A percentile compares a stretch with the other conserved stretches of the same genome.
Evolutionary conservation across 2,329 filamentous ascomycete species (phyloP).

Genomic region (Pseudopyricularia javanii): DNA sequence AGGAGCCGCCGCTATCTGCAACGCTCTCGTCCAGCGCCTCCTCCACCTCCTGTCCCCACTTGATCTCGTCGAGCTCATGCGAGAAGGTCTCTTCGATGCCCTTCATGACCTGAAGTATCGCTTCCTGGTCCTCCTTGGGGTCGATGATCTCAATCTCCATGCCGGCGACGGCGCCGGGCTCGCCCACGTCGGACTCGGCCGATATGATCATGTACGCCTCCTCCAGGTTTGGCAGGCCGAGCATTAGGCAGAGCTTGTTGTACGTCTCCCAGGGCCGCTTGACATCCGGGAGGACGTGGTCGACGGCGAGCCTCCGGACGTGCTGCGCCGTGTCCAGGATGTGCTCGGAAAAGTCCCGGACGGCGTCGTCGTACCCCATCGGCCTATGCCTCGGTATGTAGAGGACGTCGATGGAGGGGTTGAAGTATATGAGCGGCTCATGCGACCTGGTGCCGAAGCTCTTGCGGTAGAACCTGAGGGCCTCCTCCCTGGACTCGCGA

Average conservation of each 20-base stretch:
- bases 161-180: not conserved
- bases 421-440: constrained; percentile 21
- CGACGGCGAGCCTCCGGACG: constrained; percentile 28
- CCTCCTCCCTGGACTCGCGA: constrained; percentile 28
- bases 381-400: constrained; percentile 25
- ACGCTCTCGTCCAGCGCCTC: not conserved
- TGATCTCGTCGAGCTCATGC: constrained; percentile 7
- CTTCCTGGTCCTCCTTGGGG: constrained; percentile 11
- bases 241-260: constrained; percentile 32
- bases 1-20: not conserved
- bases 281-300: constrained; percentile 29
- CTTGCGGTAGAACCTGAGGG: constrained; percentile 22
- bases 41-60: not conserved
- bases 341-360: constrained; percentile 26
- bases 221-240: constrained; percentile 24
- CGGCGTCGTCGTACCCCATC: constrained; percentile 26
- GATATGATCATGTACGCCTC: constrained; percentile 23
- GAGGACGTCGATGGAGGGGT: constrained; percentile 21
- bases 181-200: constrained; percentile 9
- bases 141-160: constrained; percentile 16
- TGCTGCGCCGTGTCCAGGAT: constrained; percentile 19
- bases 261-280: constrained; percentile 37
- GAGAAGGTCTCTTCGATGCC: constrained; percentile 13
- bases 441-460: constrained; percentile 20
- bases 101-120: constrained; percentile 9